Conservation (phyloP, 2,329 filamentous ascomycete genomes). For the Colletotrichum echinochloae region DNA sequence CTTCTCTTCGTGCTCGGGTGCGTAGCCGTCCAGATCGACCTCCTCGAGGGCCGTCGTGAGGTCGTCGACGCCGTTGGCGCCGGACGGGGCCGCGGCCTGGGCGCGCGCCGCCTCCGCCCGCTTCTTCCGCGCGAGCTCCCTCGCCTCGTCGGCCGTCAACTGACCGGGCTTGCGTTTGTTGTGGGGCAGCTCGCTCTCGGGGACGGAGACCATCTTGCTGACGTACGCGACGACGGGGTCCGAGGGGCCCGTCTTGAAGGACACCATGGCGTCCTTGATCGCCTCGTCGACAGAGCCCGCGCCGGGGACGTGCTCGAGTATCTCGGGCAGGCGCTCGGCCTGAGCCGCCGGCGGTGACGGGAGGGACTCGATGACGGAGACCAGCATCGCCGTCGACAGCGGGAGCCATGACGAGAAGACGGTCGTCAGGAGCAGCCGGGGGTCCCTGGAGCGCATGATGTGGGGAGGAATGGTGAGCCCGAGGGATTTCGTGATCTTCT, state of each 20-base stretch:
- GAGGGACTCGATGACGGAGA: conserved; percentile 93
- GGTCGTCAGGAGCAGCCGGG: conserved; percentile 84
- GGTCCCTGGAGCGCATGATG: conserved; percentile 84
- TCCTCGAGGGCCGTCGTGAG: conserved; percentile 71
- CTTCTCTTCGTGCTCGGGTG: conserved; percentile 63
- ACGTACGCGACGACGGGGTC: conserved; percentile 93
- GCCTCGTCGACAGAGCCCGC: conserved; percentile 74
- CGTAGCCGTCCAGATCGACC: conserved; percentile 68
- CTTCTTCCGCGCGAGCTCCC: conserved; percentile 88
- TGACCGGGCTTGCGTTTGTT: conserved; percentile 81
- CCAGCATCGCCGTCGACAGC: conserved; percentile 89
- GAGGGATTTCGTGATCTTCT: conserved; percentile 95
- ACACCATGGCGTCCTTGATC: conserved; percentile 83
- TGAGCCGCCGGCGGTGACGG: conserved; percentile 88
- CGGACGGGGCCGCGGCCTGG: conserved; percentile 67
- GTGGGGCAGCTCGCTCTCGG: conserved; percentile 89
- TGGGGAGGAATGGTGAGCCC: conserved; percentile 87
- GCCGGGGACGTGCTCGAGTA: conserved; percentile 85
- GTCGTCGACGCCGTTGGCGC: conserved; percentile 63
- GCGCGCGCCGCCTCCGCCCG: conserved; percentile 87
- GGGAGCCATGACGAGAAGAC: conserved; percentile 93
- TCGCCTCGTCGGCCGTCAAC: conserved; percentile 89
- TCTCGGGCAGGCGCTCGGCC: conserved; percentile 79
- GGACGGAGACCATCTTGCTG: conserved; percentile 97
- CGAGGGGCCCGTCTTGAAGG: conserved; percentile 76